Percentiles rank a stretch among this genome's conserved stretches.
These are phyloP conservation scores for Mycena kentingensis DNA, from an alignment of 768 basidiomycete genomes.

Conservation along the genomic window DNA sequence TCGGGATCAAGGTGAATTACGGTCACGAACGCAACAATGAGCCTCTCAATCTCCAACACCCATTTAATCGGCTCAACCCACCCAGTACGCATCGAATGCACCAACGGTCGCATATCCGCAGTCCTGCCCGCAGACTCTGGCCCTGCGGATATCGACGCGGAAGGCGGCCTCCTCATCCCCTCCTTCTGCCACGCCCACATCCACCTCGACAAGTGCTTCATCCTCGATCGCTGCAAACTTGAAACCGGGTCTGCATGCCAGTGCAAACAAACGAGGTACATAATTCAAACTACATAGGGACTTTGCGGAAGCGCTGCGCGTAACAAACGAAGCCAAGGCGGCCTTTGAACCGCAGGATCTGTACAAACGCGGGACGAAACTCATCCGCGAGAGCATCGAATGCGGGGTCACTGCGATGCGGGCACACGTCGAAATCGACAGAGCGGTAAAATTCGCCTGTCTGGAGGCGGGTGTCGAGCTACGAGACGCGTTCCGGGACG, in stretches of 20 bases:
- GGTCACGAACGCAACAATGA: no score
- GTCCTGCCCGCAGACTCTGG: neutral
- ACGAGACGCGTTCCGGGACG: conserved; percentile 42
- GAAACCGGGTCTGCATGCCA: conserved; percentile 47
- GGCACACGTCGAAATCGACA: conserved; percentile 69
- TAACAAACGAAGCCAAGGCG: conserved; percentile 55
- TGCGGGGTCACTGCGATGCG: conserved; percentile 67
- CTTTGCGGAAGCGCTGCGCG: conserved; percentile 55
- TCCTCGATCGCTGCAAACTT: conserved; percentile 56
- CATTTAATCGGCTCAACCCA: no score
- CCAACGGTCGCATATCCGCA: conserved; percentile 8
- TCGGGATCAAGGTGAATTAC: no score
- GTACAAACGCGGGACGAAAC: conserved; percentile 50
- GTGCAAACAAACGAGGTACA: neutral
- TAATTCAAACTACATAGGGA: conserved; percentile 37
- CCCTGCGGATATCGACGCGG: conserved; percentile 18
- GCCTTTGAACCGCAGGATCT: conserved; percentile 49
- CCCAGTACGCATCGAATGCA: conserved; percentile 11
- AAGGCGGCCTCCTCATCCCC: conserved; percentile 34
- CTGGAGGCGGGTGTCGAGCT: conserved; percentile 53
- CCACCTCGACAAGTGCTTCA: conserved; percentile 71
- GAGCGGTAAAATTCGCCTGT: conserved; percentile 53
- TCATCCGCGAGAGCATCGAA: conserved; percentile 59
- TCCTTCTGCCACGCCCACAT: conserved; percentile 65
- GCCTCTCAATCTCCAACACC: no score